These are phyloP conservation scores for Viridothelium virens DNA, from an alignment of 495 filamentous ascomycete species.

Conservation along the genomic window DNA sequence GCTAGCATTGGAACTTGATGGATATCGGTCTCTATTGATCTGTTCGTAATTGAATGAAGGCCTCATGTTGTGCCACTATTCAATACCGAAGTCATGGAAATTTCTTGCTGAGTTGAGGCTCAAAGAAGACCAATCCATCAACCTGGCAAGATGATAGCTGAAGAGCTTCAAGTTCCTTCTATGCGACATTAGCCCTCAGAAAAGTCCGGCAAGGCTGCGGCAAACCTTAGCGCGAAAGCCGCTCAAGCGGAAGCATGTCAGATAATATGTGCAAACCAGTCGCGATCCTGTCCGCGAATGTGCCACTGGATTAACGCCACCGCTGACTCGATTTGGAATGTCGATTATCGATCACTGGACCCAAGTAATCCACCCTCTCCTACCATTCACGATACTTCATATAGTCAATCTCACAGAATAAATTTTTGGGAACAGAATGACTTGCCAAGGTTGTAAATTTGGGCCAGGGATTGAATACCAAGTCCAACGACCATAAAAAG, in stretches of 20 bases:
- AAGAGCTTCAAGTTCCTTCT: neutral
- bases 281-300: neutral
- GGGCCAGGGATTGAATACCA: too few species aligned
- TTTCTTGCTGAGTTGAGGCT: neutral
- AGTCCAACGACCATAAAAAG: too few species aligned
- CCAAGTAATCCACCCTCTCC: neutral
- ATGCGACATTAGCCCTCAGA: neutral
- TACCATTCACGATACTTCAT: neutral
- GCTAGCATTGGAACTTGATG: neutral
- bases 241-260: conserved; percentile 8
- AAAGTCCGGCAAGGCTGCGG: conserved; percentile 4
- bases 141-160: neutral
- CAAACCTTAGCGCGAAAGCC: neutral
- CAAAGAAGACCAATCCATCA: neutral
- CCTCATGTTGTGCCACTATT: neutral
- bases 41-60: neutral
- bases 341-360: neutral
- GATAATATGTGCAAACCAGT: neutral
- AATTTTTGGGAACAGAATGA: too few species aligned
- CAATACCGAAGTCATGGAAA: neutral
- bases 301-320: neutral
- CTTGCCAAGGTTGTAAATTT: too few species aligned
- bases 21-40: neutral
- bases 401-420: neutral
- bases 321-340: neutral